phyloP scores from a whole-genome alignment of 371 early-diverging fungal species.

The Mortierella polycephala region DNA sequence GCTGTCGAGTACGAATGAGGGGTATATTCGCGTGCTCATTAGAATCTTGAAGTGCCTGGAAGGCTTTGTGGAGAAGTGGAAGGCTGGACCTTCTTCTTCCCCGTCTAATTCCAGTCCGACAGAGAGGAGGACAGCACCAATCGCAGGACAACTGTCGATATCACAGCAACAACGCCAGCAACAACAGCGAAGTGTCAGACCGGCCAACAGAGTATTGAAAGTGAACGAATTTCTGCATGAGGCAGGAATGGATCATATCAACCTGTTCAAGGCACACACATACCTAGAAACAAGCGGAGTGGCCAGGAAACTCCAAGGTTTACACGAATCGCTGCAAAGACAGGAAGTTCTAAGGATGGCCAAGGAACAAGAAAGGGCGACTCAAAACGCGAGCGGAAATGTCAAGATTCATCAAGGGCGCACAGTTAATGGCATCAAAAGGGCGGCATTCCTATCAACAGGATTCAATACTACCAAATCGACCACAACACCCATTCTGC shows the following conservation, averaged over 20 bases:
- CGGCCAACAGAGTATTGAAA: constrained; percentile 57
- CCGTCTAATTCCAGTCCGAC: background rate
- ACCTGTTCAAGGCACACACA: constrained; percentile 82
- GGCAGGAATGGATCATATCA: constrained; percentile 83
- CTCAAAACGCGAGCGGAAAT: background rate
- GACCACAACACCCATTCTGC: constrained; percentile 59
- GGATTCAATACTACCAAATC: background rate
- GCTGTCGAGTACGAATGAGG: constrained; percentile 77
- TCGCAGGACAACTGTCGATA: background rate
- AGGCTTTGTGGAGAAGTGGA: constrained; percentile 46
- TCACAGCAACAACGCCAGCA: constrained; percentile 3
- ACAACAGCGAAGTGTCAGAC: constrained; percentile 4
- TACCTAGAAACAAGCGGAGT: constrained; percentile 80
- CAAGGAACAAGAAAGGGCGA: constrained; percentile 54
- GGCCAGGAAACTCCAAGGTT: constrained; percentile 69
- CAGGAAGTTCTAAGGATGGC: constrained; percentile 37
- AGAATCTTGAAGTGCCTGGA: constrained; percentile 58
- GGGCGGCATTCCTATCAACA: background rate
- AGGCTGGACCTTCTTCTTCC: constrained; percentile 3
- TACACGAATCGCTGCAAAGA: constrained; percentile 41
- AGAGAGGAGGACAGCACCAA: background rate
- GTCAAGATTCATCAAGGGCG: constrained; percentile 33
- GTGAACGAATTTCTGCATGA: constrained; percentile 80
- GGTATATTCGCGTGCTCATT: constrained; percentile 72
- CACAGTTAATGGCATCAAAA: no score